Evolutionary conservation across 2,329 filamentous ascomycete genomes (phyloP).

Genomic region (Phoma sp.): DNA sequence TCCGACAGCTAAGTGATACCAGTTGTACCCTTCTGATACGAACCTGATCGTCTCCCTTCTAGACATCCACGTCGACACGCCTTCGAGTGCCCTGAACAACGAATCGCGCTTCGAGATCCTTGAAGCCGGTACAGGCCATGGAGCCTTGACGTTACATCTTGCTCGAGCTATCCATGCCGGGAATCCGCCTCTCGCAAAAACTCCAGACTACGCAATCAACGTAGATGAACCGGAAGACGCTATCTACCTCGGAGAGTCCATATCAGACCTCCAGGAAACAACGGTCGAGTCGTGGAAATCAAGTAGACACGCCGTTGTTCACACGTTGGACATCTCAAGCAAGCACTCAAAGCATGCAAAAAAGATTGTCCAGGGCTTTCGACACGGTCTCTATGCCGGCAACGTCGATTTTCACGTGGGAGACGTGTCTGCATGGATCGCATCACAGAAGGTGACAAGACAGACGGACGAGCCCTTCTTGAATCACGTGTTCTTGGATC

Average conservation of each 20-base stretch:
- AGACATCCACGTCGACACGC: slow-evolving; percentile 68
- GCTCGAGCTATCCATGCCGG: slow-evolving; percentile 77
- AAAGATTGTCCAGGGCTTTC: slow-evolving; percentile 69
- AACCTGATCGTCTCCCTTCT: slow-evolving; percentile 77
- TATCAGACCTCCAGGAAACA: slow-evolving; percentile 39
- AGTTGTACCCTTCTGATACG: slow-evolving; percentile 78
- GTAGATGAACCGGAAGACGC: slow-evolving; percentile 38
- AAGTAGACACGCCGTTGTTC: slow-evolving; percentile 70
- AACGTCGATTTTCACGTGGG: slow-evolving; percentile 78
- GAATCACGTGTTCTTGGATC: slow-evolving; percentile 74
- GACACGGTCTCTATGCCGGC: slow-evolving; percentile 70
- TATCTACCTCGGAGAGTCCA: slow-evolving; percentile 41
- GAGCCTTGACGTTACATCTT: slow-evolving; percentile 76
- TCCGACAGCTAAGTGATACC: slow-evolving; percentile 13
- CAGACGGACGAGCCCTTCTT: slow-evolving; percentile 64
- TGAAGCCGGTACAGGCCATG: slow-evolving; percentile 86
- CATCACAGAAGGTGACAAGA: slow-evolving; percentile 50
- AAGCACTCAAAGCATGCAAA: slow-evolving; percentile 70
- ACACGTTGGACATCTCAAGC: slow-evolving; percentile 72
- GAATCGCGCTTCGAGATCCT: slow-evolving; percentile 71
- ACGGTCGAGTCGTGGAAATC: slow-evolving; percentile 47
- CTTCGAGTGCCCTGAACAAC: slow-evolving; percentile 40
- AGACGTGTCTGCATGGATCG: slow-evolving; percentile 69
- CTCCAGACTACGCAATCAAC: slow-evolving; percentile 18
- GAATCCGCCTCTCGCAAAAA: slow-evolving; percentile 62